These are phyloP conservation scores for Stagonosporopsis cucurbitacearum DNA, from an alignment of 2,329 filamentous ascomycete genomes.

Conservation along the genomic window DNA sequence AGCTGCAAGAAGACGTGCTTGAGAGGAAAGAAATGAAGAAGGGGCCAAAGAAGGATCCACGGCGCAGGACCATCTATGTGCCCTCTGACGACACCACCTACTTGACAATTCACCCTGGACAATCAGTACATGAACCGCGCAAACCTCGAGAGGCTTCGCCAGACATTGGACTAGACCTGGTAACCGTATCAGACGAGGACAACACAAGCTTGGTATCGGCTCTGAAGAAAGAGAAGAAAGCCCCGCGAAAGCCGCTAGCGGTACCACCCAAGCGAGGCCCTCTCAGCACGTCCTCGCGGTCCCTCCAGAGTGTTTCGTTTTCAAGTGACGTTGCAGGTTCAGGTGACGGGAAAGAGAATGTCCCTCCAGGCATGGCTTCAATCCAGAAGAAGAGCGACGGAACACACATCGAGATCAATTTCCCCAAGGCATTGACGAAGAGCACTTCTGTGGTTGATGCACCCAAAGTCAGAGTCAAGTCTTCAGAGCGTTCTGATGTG, in stretches of 20 bases:
- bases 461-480: slow-evolving; percentile 24
- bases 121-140: slow-evolving; percentile 37
- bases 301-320: slow-evolving; percentile 51
- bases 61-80: slow-evolving; percentile 59
- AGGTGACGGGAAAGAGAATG: slow-evolving; percentile 68
- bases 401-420: slow-evolving; percentile 42
- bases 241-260: slow-evolving; percentile 52
- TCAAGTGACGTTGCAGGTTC: slow-evolving; percentile 58
- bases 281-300: slow-evolving; percentile 52
- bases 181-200: slow-evolving; percentile 49
- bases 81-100: slow-evolving; percentile 60
- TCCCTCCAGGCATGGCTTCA: slow-evolving; percentile 58
- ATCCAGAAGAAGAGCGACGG: slow-evolving; percentile 34
- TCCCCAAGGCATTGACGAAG: slow-evolving; percentile 36
- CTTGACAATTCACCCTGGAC: slow-evolving; percentile 59
- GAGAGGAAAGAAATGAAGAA: slow-evolving; percentile 43
- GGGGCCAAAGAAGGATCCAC: slow-evolving; percentile 49
- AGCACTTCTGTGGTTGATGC: slow-evolving; percentile 22
- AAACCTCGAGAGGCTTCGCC: slow-evolving; percentile 43
- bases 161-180: slow-evolving; percentile 48
- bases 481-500: slow-evolving; percentile 29
- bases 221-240: slow-evolving; percentile 43
- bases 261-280: slow-evolving; percentile 58
- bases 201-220: slow-evolving; percentile 37
- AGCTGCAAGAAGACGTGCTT: slow-evolving; percentile 39